Evolutionary conservation across 1,284 basidiomycete genomes (phyloP), one percentile per base, ranked within the genome.

Genomic region (Sanghuangporus baumii): DNA sequence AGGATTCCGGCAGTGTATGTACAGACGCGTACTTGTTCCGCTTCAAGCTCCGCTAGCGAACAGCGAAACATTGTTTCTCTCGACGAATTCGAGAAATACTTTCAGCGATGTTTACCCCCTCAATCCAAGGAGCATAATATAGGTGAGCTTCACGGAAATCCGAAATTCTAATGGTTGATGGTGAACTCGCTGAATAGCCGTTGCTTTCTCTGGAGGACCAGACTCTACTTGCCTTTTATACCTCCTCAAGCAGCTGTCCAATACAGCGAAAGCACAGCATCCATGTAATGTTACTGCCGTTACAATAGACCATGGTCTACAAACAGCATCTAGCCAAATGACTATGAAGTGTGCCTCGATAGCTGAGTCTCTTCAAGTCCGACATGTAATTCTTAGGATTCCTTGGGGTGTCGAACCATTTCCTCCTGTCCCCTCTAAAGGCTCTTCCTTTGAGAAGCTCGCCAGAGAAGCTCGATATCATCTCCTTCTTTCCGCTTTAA

Each of bases 211-310:
- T 18, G 90, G 88, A 11, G 91, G 91, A 2, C 83, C 89, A 11
- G 90, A 93, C 71, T 93, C 90, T 5, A 85, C 86, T 1, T 89
- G 87, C 70, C 77, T 93, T 4, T 76, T 92, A 9, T 89, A 83
- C 68, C 80, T 92, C 9, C 74, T 91, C 36, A 69, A 80, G 48
- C 76, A 74, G 34, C 72, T 79, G 40, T 65, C 82, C 47, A 20
- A 52, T 48, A n/a, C 18, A 31, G 47, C 36, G 31, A 20, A 31
- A 23, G 36, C 67, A 31, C 46, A 43, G 20, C 34, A 66, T 46
- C 74, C 77, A 1, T 65, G 67, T 12, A 69, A 70, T 7, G 67
- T 88, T 3, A 67, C 84, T n/a, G 88, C 89, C 0, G 50, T 91
- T 11, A 83, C 86, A 61, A 78, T 93, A 55, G 79, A 88, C 68